A percentile compares a stretch with the other conserved stretches of the same genome.
Evolutionary conservation across 352 stramenopile genomes (phyloP).

Genomic region (Pythium oligandrum): DNA sequence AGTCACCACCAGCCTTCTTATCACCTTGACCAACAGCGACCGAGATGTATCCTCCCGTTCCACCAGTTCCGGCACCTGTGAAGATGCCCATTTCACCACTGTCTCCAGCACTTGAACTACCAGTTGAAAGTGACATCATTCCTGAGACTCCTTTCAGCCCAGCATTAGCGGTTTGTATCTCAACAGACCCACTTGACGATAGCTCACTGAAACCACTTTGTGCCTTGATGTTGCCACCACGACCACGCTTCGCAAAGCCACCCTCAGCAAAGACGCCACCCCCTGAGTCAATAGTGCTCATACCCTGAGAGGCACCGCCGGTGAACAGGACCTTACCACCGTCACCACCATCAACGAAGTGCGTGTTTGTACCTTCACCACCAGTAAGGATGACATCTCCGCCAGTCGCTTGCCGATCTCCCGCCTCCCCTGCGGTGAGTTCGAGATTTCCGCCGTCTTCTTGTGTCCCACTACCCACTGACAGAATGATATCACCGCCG

Average conservation of each 20-base stretch:
- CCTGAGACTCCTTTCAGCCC: conserved; percentile 55
- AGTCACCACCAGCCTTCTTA: conserved; percentile 42
- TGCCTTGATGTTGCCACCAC: conserved; percentile 46
- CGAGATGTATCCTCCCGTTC: conserved; percentile 54
- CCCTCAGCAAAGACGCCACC: conserved; percentile 67
- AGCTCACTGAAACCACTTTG: conserved; percentile 47
- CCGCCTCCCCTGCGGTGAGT: conserved; percentile 61
- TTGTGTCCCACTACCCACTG: conserved; percentile 48
- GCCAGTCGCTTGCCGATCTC: conserved; percentile 28
- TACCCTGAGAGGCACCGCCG: conserved; percentile 79
- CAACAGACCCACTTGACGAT: conserved; percentile 47
- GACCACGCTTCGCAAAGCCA: conserved; percentile 55
- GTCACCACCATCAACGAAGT: conserved; percentile 75
- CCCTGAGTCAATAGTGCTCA: conserved; percentile 51
- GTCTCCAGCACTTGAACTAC: conserved; percentile 49
- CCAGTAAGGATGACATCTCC: conserved; percentile 51
- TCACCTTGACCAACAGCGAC: conserved; percentile 51
- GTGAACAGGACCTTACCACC: conserved; percentile 83
- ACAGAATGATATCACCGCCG: conserved; percentile 49
- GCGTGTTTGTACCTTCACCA: conserved; percentile 50
- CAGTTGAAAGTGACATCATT: conserved; percentile 41
- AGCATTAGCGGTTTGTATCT: conserved; percentile 48
- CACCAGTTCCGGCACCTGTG: conserved; percentile 47
- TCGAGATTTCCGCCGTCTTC: conserved; percentile 59
- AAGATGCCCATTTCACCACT: conserved; percentile 58